A percentile compares a stretch with the other conserved stretches of the same genome.
Conservation (phyloP, 495 filamentous ascomycete genomes). For the Xylona heveae region DNA sequence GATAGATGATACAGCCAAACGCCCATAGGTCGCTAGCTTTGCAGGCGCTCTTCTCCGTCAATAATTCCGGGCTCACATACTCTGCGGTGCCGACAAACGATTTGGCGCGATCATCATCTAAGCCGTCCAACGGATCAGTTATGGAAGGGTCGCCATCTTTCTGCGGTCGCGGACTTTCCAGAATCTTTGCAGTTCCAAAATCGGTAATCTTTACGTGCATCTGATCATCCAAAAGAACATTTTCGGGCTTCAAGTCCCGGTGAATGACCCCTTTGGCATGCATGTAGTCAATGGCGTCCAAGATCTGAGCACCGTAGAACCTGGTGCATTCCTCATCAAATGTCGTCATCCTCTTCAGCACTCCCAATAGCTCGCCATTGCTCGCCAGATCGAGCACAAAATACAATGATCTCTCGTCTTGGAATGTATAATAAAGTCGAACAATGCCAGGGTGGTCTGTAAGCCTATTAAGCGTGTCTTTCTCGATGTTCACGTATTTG, state of each 20-base stretch:
- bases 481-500: constrained; percentile 99
- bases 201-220: constrained; percentile 99
- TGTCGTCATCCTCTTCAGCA: constrained; percentile 78
- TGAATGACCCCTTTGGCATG: constrained; percentile 91
- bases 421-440: constrained; percentile 95
- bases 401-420: constrained; percentile 88
- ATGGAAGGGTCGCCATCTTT: constrained; percentile 20
- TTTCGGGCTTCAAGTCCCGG: constrained; percentile 92
- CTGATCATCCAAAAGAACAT: constrained; percentile 81
- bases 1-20: constrained; percentile 98
- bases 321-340: constrained; percentile 92
- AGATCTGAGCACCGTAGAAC: constrained; percentile 90
- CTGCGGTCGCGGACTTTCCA: constrained; percentile 39
- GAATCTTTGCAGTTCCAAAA: constrained; percentile 90
- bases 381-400: constrained; percentile 91
- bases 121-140: constrained; percentile 28
- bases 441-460: constrained; percentile 96
- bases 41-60: constrained; percentile 90
- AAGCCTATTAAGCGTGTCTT: constrained; percentile 87
- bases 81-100: constrained; percentile 98
- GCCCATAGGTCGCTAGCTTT: constrained; percentile 98
- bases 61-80: constrained; percentile 90
- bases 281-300: constrained; percentile 97
- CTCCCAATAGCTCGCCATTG: constrained; percentile 78
- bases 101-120: constrained; percentile 52